These are phyloP conservation scores for Mariannaea elegans DNA, from an alignment of 2,329 filamentous ascomycete species.

Conservation along the genomic window DNA sequence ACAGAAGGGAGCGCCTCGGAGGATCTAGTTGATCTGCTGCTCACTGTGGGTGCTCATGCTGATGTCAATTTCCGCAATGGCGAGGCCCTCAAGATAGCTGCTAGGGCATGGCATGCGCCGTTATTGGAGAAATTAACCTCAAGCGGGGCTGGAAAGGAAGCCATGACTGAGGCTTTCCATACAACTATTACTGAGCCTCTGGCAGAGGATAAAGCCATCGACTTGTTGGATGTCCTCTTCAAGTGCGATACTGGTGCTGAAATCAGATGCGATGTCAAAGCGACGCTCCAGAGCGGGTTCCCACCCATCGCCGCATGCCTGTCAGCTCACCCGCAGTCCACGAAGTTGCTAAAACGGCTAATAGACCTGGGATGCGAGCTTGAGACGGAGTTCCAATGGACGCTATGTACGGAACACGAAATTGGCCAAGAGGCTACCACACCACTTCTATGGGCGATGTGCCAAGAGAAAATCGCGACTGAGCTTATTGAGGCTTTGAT, in stretches of 20 bases:
- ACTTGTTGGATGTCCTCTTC: background rate
- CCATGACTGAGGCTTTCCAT: background rate
- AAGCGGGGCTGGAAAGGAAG: background rate
- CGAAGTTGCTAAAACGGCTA: background rate
- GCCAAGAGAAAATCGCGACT: background rate
- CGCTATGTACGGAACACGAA: background rate
- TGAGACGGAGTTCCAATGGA: background rate
- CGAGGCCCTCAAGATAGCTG: conserved; percentile 8
- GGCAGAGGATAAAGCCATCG: background rate
- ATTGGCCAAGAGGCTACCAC: background rate
- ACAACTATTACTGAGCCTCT: background rate
- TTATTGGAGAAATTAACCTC: background rate
- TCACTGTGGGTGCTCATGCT: background rate
- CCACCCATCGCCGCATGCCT: conserved; percentile 4
- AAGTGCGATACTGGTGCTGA: background rate
- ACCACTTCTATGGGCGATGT: background rate
- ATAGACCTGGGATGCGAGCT: background rate
- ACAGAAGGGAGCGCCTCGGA: background rate
- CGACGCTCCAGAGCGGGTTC: background rate
- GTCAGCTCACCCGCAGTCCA: background rate
- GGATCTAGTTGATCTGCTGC: conserved; percentile 3
- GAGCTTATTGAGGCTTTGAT: background rate
- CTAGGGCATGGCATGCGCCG: background rate
- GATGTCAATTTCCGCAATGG: conserved; percentile 15
- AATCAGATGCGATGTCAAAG: background rate